Evolutionary conservation across 345 rosid species (phyloP).

Genomic region (Acer campestre): DNA sequence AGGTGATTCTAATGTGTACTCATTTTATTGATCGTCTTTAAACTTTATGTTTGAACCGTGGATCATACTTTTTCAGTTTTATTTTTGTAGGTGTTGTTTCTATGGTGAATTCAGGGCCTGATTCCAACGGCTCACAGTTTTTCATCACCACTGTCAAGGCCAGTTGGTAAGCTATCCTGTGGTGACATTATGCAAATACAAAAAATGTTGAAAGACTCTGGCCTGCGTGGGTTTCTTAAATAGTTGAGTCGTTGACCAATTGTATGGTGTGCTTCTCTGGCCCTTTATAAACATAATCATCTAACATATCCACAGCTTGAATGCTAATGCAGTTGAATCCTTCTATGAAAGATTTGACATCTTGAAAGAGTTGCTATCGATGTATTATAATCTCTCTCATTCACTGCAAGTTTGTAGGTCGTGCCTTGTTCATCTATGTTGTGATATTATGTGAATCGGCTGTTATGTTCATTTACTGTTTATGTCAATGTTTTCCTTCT

Average conservation of each 20-base stretch:
- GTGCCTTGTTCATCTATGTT: not conserved
- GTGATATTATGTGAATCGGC: not conserved
- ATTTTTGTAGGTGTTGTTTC: conserved; percentile 70
- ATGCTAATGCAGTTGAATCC: not conserved
- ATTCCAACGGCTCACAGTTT: conserved; percentile 96
- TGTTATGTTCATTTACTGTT: not conserved
- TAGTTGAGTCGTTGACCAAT: not conserved
- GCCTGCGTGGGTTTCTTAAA: no score
- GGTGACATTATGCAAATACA: not conserved
- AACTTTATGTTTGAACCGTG: not conserved
- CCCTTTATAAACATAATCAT: not conserved
- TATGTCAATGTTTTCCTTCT: not conserved
- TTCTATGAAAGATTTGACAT: no score
- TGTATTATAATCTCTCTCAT: not conserved
- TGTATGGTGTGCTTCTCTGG: not conserved
- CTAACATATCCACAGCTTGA: not conserved
- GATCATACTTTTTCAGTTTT: not conserved
- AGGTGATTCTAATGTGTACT: conserved; percentile 43
- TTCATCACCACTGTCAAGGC: conserved; percentile 92
- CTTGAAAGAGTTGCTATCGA: not conserved
- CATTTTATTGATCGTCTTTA: conserved; percentile 3
- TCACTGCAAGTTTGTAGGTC: not conserved
- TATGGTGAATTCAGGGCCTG: conserved; percentile 91
- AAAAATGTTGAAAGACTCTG: no score
- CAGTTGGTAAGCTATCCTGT: conserved; percentile 68